These are phyloP conservation scores for Vaccinium macrocarpon DNA, from an alignment of 148 eudicot species.

Conservation along the genomic window DNA sequence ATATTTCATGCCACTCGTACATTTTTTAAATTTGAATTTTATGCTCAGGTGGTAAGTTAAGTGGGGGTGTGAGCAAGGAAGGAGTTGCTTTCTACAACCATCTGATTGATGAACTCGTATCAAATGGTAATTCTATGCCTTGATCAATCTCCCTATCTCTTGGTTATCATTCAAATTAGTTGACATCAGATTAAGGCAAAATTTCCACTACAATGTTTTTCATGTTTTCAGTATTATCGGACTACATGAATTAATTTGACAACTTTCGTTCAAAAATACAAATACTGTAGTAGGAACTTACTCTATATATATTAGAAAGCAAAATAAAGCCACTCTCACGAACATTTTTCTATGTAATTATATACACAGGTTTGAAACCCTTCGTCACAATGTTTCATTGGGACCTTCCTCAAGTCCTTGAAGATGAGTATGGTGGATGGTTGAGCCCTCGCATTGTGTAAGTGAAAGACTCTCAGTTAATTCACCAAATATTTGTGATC, in stretches of 20 bases:
- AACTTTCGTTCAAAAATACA: no score
- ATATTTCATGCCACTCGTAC: neutral
- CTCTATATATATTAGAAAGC: no score
- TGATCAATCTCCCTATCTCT: neutral
- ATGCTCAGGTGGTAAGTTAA: slow-evolving; percentile 1
- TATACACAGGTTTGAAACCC: slow-evolving; percentile 5
- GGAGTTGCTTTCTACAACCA: slow-evolving; percentile 1
- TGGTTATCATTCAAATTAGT: neutral
- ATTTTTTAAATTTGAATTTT: neutral
- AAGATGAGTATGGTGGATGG: slow-evolving; percentile 15
- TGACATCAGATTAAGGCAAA: neutral
- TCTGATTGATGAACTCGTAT: neutral
- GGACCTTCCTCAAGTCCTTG: slow-evolving; percentile 22
- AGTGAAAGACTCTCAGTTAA: neutral
- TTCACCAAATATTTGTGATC: neutral
- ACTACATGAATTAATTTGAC: no score
- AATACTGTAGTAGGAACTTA: no score
- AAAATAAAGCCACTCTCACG: neutral
- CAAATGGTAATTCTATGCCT: neutral
- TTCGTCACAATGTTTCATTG: slow-evolving; percentile 18
- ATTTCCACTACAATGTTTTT: no score
- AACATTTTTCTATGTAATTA: neutral
- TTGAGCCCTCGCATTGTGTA: slow-evolving; percentile 18
- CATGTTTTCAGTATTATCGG: no score
- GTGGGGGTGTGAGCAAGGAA: slow-evolving; percentile 8